These are phyloP conservation scores for Aspergillus ustus DNA, from an alignment of 2,329 filamentous ascomycete genomes.

Conservation along the genomic window DNA sequence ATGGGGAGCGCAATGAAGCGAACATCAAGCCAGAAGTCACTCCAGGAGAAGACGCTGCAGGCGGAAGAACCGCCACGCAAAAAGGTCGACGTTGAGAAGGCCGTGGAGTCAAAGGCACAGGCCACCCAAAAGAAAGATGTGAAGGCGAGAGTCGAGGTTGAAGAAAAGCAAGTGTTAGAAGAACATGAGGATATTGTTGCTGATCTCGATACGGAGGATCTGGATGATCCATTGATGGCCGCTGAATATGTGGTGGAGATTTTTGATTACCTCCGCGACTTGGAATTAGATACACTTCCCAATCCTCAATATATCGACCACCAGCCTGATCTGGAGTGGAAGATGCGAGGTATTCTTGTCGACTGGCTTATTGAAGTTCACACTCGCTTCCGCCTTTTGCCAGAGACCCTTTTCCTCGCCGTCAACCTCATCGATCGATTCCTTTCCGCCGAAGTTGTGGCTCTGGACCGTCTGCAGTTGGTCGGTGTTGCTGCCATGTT, in stretches of 20 bases:
- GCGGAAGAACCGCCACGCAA: conserved; percentile 70
- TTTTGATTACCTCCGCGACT: conserved; percentile 89
- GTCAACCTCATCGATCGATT: conserved; percentile 99
- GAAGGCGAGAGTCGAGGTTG: conserved; percentile 28
- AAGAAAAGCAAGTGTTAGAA: conserved; percentile 50
- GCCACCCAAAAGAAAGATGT: conserved; percentile 39
- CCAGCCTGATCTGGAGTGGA: conserved; percentile 96
- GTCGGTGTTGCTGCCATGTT: conserved; percentile 99
- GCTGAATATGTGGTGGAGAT: conserved; percentile 97
- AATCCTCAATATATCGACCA: conserved; percentile 95
- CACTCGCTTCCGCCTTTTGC: conserved; percentile 91
- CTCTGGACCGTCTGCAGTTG: conserved; percentile 92
- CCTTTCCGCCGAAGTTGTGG: conserved; percentile 91
- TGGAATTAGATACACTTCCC: conserved; percentile 79
- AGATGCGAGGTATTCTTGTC: conserved; percentile 94
- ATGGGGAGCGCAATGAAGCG: conserved; percentile 72
- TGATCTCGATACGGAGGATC: conserved; percentile 82
- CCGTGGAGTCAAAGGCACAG: conserved; percentile 28
- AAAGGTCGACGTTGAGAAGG: conserved; percentile 62
- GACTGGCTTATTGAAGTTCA: conserved; percentile 99
- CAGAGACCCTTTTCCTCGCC: conserved; percentile 93
- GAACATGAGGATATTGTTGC: conserved; percentile 42
- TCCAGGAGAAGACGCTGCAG: conserved; percentile 62
- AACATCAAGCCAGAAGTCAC: conserved; percentile 56
- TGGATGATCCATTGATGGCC: conserved; percentile 95